Evolutionary conservation across 352 stramenopile genomes (phyloP), one percentile per base, ranked within the genome.

Genomic region (Chrysophaeum taylorii): DNA sequence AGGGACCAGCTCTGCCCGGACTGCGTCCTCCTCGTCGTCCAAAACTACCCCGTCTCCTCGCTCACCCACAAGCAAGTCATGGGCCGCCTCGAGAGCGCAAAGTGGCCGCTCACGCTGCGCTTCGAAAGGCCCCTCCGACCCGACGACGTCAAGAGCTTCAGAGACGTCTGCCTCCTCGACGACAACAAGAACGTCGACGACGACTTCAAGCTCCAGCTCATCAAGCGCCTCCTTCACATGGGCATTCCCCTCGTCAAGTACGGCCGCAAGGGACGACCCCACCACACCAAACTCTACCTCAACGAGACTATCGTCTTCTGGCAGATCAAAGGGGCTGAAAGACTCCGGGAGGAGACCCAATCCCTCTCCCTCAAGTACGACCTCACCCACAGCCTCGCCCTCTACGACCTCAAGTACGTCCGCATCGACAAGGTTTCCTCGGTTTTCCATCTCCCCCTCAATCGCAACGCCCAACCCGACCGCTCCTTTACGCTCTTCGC

Each of bases 351-450:
- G 66, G 4, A 68, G 68, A 16, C 52, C 62, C 9, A 64, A 29
- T 9, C 9, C 9, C 33, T 63, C 27, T 41, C 27, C 4, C 52
- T 63, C 2, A 76, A 73, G 31, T 68, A 76, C 61, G 71, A 76
- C n/a, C 57, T 73, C 37, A 73, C 54, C 29, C 37, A 37, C n/a
- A 43, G 71, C 54, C 60, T 75, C 38, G 37, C 60, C 31, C 54
- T 75, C 16, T 75, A 75, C 66, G 66, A 68, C 29, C 71, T 75
- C 1, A 67, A 68, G 71, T 75, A 69, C 62, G 39, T 57, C 33
- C 43, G 43, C 62, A 29, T 57, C 9, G 39, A 37, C 39, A 48
- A 57, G 37, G 29, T 70, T 4, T 53, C 60, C 9, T 1, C 27
- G 0, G 0, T 18, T 4, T 33, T 52, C 53, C 62, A 67, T 5